phyloP scores from a whole-genome alignment of 1,284 basidiomycete species.

The Hymenochaete sp. region DNA sequence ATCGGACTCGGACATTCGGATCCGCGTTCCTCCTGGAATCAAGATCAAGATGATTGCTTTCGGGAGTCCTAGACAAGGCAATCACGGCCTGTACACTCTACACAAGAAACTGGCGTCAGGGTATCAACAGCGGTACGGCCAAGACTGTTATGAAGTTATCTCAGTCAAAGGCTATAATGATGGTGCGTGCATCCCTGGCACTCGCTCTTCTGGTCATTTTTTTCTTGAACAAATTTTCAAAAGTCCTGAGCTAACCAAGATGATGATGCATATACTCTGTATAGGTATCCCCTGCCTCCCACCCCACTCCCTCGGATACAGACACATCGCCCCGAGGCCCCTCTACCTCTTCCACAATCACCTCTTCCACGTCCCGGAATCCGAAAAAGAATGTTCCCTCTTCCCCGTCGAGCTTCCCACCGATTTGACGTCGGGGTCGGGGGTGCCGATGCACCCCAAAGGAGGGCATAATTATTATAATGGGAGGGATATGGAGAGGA shows the following conservation, averaged over 20 bases:
- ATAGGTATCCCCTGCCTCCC: conserved; percentile 46
- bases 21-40: conserved; percentile 1
- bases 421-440: too few relatives aligned
- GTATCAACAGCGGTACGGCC: conserved; percentile 31
- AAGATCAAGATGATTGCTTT: conserved; percentile 38
- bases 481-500: conserved; percentile 40
- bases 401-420: conserved; percentile 30
- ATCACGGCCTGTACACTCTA: conserved; percentile 32
- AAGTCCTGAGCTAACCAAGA: neutral
- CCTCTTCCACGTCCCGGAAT: conserved; percentile 37
- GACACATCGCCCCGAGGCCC: conserved; percentile 39
- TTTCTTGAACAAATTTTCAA: neutral
- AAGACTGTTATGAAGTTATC: conserved; percentile 35
- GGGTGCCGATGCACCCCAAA: conserved; percentile 26
- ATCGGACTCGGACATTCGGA: neutral
- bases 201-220: neutral
- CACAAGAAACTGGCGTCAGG: conserved; percentile 32
- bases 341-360: conserved; percentile 39
- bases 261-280: conserved; percentile 2
- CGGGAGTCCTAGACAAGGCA: conserved; percentile 41
- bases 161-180: conserved; percentile 48
- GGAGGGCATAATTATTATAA: conserved; percentile 57
- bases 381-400: conserved; percentile 37
- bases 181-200: conserved; percentile 28
- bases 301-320: conserved; percentile 39